A percentile compares a stretch with the other conserved stretches of the same genome.
These are phyloP conservation scores for Globisporangium parvum DNA, from an alignment of 352 stramenopile species.

Conservation along the genomic window DNA sequence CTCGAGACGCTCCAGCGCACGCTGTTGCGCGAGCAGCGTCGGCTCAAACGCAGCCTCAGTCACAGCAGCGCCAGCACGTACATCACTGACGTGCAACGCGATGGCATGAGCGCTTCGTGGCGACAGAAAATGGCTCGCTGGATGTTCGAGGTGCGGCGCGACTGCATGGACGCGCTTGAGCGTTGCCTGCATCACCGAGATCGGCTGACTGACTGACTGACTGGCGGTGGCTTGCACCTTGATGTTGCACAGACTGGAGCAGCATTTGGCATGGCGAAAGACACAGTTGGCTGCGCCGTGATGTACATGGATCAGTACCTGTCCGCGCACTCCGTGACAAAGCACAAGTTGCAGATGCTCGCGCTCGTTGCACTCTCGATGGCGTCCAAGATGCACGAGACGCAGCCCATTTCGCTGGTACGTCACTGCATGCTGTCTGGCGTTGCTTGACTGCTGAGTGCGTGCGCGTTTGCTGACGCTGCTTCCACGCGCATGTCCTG, in stretches of 20 bases:
- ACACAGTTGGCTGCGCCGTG: conserved; percentile 12
- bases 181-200: not conserved
- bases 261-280: conserved; percentile 13
- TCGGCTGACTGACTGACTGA: not conserved
- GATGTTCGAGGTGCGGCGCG: conserved; percentile 36
- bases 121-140: conserved; percentile 37
- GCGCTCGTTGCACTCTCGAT: conserved; percentile 10
- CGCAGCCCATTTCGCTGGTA: conserved; percentile 12
- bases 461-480: not conserved
- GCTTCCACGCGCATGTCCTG: not conserved
- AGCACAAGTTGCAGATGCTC: conserved; percentile 11
- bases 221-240: not conserved
- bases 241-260: conserved; percentile 6
- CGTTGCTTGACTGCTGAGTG: not conserved
- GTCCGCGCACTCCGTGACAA: conserved; percentile 10
- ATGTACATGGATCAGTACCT: conserved; percentile 12
- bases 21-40: conserved; percentile 5
- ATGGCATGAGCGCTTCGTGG: conserved; percentile 40
- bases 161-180: not conserved
- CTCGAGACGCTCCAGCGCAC: conserved; percentile 11
- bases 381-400: conserved; percentile 14
- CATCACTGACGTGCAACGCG: conserved; percentile 23
- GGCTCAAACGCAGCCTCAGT: not conserved
- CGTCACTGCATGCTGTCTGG: not conserved
- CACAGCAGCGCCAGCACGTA: conserved; percentile 12